Percentiles rank a stretch among this genome's conserved stretches.
These are phyloP conservation scores for Ophiocytium majus DNA, from an alignment of 352 stramenopile species.

Conservation along the genomic window DNA sequence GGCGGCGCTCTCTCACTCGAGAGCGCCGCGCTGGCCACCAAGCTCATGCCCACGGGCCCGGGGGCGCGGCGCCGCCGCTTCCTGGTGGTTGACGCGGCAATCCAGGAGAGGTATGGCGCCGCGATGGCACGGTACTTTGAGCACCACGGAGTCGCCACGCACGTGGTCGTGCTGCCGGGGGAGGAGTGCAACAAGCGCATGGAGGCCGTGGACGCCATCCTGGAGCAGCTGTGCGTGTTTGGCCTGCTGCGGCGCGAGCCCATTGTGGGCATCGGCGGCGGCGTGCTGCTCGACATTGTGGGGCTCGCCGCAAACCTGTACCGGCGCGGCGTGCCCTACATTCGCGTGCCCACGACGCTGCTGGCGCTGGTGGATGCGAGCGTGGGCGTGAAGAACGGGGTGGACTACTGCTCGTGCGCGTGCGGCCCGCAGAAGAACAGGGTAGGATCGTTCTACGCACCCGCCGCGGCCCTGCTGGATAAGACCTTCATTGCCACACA, in stretches of 20 bases:
- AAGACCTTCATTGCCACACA: constrained; percentile 84
- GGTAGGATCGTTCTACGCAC: constrained; percentile 94
- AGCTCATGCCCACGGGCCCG: constrained; percentile 45
- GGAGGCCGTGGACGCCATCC: constrained; percentile 60
- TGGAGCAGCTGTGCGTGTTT: constrained; percentile 70
- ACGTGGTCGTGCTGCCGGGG: constrained; percentile 64
- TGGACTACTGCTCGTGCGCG: constrained; percentile 82
- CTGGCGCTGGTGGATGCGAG: constrained; percentile 95
- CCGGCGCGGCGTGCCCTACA: constrained; percentile 54
- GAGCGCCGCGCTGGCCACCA: constrained; percentile 61
- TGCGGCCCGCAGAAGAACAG: constrained; percentile 87
- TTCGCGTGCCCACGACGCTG: constrained; percentile 81
- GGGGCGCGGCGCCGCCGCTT: constrained; percentile 47
- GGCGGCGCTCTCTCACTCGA: constrained; percentile 65
- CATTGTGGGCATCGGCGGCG: constrained; percentile 73
- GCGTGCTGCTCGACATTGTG: constrained; percentile 71
- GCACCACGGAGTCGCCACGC: constrained; percentile 63
- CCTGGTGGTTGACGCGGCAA: constrained; percentile 47
- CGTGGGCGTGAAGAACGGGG: constrained; percentile 96
- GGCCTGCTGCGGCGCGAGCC: constrained; percentile 70
- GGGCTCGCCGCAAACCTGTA: constrained; percentile 75
- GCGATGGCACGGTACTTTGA: constrained; percentile 67
- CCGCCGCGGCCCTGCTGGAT: constrained; percentile 88
- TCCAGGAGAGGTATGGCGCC: constrained; percentile 61
- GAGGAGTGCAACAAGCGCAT: constrained; percentile 71